phyloP scores from a whole-genome alignment of 768 basidiomycete genomes.

The Dendrothele bispora region DNA sequence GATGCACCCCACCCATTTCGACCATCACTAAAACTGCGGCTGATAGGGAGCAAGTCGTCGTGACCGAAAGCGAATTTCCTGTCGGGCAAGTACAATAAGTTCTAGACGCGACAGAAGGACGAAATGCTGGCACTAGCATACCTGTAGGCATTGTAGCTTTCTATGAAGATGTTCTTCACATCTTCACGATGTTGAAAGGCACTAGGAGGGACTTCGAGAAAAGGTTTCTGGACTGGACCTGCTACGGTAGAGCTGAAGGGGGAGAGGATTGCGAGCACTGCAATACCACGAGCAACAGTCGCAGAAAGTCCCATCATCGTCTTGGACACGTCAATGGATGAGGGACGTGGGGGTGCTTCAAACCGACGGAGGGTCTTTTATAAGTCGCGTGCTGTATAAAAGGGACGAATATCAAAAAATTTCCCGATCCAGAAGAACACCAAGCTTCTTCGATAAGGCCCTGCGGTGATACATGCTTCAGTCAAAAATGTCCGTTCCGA shows the following conservation, averaged over 20 bases:
- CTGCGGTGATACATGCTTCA: too few species aligned
- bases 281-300: too few species aligned
- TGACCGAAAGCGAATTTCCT: conserved; percentile 50
- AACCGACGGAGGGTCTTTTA: too few species aligned
- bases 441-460: too few species aligned
- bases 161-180: conserved; percentile 40
- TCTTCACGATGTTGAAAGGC: conserved; percentile 31
- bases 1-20: conserved; percentile 13
- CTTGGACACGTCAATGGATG: too few species aligned
- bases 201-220: conserved; percentile 34
- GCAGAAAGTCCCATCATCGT: too few species aligned
- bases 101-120: not conserved
- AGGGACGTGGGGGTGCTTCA: too few species aligned
- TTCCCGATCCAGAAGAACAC: too few species aligned
- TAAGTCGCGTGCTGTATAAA: too few species aligned
- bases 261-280: too few species aligned
- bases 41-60: conserved; percentile 33
- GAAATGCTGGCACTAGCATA: conserved; percentile 10
- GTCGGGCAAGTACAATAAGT: not conserved
- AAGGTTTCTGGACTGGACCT: conserved; percentile 34
- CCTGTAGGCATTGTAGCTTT: conserved; percentile 48
- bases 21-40: conserved; percentile 8
- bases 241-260: not conserved
- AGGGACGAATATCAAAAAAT: too few species aligned
- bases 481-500: too few species aligned